Base-by-base conservation (phyloP, 345 rosid species). In the Brassica cretica region DNA sequence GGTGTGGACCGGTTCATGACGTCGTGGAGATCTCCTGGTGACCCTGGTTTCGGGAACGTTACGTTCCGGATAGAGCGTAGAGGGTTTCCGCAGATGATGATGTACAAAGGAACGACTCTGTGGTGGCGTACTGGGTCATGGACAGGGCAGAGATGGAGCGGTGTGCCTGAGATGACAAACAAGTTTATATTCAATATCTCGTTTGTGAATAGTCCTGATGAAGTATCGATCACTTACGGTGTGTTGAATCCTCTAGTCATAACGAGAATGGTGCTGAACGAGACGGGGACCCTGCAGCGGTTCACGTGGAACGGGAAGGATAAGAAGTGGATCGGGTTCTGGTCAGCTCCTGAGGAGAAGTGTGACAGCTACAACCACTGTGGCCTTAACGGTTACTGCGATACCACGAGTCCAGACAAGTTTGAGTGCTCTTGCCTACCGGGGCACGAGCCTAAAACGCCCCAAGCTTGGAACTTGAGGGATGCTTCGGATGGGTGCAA, bases 71-170 rank as follows among this genome's bases (percentile, higher is more conserved):
- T 91, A 6, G 81, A 87, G 4, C 84, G 77, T 2, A 61, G 10
- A 5, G 93, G 89, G 55, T 87, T 66, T 27, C 87, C 94, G 0
- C 90, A 93, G 71, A 8, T 80, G 71, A 56, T 79, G 16, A 27
- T 90, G 19, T 88, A 87, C 67, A 74, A 82, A n/a, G 89, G 84
- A 19, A 33, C 39, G 7, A 8, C 0, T 4, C 75, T 60, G 4
- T 53, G 70, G 70, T 89, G 88, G 90, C 88, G 96, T 37, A 75
- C 68, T 4, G 94, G 94, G 3, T 74, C 89, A 18, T 87, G 92
- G 93, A 89, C 86, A 5, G 91, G 92, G 5, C 70, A 53, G 11
- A 83, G 88, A 74, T 89, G 88, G 96, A 89, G 84, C 55, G 94
- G 93, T 12, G 85, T 93, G 15, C 96, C 93, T 2, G 86, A 79